These are phyloP conservation scores for Lachnellula hyalina DNA, from an alignment of 2,329 filamentous ascomycete species.

Conservation along the genomic window DNA sequence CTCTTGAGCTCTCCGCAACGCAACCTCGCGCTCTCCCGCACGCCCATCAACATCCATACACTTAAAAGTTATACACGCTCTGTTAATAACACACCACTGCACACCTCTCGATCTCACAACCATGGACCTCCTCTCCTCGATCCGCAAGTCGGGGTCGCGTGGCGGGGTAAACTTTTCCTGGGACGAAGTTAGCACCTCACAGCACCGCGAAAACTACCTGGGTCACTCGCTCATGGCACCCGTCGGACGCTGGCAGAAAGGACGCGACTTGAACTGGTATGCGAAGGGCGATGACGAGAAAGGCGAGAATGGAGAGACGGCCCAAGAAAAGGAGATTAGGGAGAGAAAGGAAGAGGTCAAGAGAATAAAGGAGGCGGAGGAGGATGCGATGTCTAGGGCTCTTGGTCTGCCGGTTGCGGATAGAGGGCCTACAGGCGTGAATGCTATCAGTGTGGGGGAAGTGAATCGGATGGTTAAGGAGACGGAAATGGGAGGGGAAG, in stretches of 20 bases:
- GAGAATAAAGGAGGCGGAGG: slow-evolving; percentile 83
- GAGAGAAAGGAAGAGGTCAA: slow-evolving; percentile 72
- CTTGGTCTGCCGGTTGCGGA: slow-evolving; percentile 71
- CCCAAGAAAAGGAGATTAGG: slow-evolving; percentile 52
- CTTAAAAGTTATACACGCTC: neutral
- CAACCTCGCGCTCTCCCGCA: neutral
- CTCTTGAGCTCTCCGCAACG: neutral
- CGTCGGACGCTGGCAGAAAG: slow-evolving; percentile 69
- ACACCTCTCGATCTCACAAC: neutral
- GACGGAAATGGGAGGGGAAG: slow-evolving; percentile 36
- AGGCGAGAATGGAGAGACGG: slow-evolving; percentile 50
- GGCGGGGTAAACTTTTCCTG: slow-evolving; percentile 95
- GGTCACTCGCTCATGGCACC: slow-evolving; percentile 71
- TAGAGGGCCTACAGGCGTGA: slow-evolving; percentile 50
- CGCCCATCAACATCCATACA: neutral
- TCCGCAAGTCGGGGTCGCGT: slow-evolving; percentile 85
- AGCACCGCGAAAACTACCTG: slow-evolving; percentile 81
- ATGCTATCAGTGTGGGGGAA: slow-evolving; percentile 62
- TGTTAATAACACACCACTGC: neutral
- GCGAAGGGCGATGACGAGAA: slow-evolving; percentile 49
- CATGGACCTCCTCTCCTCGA: slow-evolving; percentile 91
- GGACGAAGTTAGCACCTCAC: slow-evolving; percentile 87
- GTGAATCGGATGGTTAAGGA: slow-evolving; percentile 50
- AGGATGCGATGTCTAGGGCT: slow-evolving; percentile 80
- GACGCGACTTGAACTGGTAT: slow-evolving; percentile 58